These are phyloP conservation scores for Lonicera japonica DNA, from an alignment of 129 eudicot genomes.

Conservation along the genomic window DNA sequence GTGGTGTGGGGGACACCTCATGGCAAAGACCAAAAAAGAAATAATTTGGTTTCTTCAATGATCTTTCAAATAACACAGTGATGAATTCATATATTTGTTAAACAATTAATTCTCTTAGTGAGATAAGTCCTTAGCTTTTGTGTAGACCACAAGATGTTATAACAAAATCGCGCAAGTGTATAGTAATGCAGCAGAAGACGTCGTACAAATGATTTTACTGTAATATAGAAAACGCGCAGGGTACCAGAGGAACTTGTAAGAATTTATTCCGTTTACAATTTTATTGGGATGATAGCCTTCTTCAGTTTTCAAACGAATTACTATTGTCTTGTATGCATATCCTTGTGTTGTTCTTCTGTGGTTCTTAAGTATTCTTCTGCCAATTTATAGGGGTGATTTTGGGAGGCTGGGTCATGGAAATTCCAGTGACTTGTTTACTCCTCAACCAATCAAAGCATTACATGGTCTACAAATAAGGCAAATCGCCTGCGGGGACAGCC, in stretches of 20 bases:
- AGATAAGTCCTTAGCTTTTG: too few species aligned
- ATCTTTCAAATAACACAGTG: background rate
- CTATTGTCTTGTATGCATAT: background rate
- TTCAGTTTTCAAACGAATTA: background rate
- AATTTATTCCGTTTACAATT: background rate
- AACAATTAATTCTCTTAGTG: too few species aligned
- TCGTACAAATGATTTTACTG: too few species aligned
- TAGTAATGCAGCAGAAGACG: too few species aligned
- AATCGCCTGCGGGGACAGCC: slow-evolving; percentile 98
- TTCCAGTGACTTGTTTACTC: slow-evolving; percentile 85
- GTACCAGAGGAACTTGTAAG: background rate
- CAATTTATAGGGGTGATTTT: slow-evolving; percentile 83
- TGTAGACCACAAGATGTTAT: too few species aligned
- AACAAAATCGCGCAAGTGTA: too few species aligned
- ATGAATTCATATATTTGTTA: background rate
- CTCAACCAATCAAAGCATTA: slow-evolving; percentile 88
- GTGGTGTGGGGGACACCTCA: too few species aligned
- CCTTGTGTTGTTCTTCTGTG: background rate
- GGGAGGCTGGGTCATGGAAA: slow-evolving; percentile 99
- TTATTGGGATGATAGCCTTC: background rate
- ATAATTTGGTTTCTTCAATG: background rate
- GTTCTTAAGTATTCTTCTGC: background rate
- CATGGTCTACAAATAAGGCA: slow-evolving; percentile 65
- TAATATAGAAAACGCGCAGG: too few species aligned
- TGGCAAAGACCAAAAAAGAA: too few species aligned